phyloP scores from a whole-genome alignment of 163 green algal species.

The Scenedesmus sp. region DNA sequence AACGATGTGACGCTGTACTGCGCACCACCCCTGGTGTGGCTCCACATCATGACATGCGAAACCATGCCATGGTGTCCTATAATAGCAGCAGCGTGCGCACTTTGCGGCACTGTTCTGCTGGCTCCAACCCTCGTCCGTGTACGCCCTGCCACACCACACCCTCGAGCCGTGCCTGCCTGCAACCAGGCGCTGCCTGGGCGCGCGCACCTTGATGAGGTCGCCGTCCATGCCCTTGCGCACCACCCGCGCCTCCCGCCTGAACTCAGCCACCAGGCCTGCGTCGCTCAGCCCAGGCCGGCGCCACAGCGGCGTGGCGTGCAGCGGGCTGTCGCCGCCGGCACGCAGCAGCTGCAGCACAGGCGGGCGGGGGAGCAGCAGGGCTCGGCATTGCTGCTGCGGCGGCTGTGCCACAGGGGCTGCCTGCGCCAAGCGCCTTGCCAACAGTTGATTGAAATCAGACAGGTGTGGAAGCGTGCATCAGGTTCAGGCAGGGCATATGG shows the following conservation, averaged over 20 bases:
- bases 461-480: too few species aligned
- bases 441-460: not conserved
- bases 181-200: not conserved
- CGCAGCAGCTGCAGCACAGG: slow-evolving; percentile 60
- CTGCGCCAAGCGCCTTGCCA: not conserved
- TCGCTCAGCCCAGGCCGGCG: slow-evolving; percentile 55
- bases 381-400: not conserved
- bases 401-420: not conserved
- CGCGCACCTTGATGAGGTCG: slow-evolving; percentile 80
- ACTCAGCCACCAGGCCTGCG: slow-evolving; percentile 62
- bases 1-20: too few species aligned
- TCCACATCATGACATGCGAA: not conserved
- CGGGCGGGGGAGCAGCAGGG: not conserved
- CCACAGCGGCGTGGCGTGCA: slow-evolving; percentile 68
- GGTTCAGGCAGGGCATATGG: not conserved
- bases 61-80: too few species aligned
- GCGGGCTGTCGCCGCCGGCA: slow-evolving; percentile 24
- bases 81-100: too few species aligned
- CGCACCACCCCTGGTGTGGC: too few species aligned
- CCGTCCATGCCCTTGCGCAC: slow-evolving; percentile 81
- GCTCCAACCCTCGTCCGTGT: too few species aligned
- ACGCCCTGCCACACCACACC: not conserved
- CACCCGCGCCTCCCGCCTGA: slow-evolving; percentile 74
- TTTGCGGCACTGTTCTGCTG: too few species aligned
- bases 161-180: not conserved